phyloP scores from a whole-genome alignment of 1,139 yeast species.

The Hyphopichia buzzinii region DNA sequence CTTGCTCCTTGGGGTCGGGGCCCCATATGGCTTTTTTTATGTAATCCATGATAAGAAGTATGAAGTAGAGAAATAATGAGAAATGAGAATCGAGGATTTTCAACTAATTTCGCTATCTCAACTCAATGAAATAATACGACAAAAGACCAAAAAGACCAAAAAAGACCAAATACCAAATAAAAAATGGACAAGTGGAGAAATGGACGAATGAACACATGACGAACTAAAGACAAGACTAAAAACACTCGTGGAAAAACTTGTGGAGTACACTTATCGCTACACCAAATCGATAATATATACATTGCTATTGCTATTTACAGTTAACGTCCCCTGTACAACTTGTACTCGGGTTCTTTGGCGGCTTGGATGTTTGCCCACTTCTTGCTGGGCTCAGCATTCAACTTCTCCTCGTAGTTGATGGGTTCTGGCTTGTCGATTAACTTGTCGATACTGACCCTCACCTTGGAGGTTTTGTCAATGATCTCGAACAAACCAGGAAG shows the following conservation, averaged over 20 bases:
- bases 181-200: too few species aligned
- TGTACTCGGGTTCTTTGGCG: slow-evolving; percentile 51
- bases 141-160: too few species aligned
- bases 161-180: too few species aligned
- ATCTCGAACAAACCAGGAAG: slow-evolving; percentile 92
- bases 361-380: slow-evolving; percentile 50
- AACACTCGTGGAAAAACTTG: too few species aligned
- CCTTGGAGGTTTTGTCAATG: slow-evolving; percentile 60
- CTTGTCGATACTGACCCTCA: slow-evolving; percentile 68
- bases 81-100: too few species aligned
- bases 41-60: slow-evolving; percentile 50
- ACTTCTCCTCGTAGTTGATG: slow-evolving; percentile 53
- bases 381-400: slow-evolving; percentile 65
- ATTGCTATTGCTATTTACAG: slow-evolving; percentile 1
- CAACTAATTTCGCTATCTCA: too few species aligned
- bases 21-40: slow-evolving; percentile 89
- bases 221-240: too few species aligned
- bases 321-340: slow-evolving; percentile 56
- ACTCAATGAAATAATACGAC: too few species aligned
- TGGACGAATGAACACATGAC: too few species aligned
- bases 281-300: too few species aligned
- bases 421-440: slow-evolving; percentile 43
- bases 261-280: too few species aligned
- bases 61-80: too few species aligned
- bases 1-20: slow-evolving; percentile 92